Conservation (phyloP, 2,329 filamentous ascomycete species). For the Talaromyces funiculosus region DNA sequence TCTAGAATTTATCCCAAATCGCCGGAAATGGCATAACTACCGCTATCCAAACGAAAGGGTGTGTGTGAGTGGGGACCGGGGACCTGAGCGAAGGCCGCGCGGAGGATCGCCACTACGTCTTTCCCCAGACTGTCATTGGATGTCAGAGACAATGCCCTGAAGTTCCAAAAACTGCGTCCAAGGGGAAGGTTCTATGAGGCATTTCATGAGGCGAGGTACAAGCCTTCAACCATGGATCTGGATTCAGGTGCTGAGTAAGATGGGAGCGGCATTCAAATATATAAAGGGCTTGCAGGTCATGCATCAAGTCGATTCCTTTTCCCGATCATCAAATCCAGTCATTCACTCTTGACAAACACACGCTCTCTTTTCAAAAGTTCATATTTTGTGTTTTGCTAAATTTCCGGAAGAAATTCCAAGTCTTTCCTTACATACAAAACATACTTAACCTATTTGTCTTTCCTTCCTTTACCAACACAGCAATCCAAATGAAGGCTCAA, state of each 20-base stretch:
- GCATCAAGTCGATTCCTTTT: neutral
- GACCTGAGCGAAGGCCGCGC: constrained; percentile 3
- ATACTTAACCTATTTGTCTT: neutral
- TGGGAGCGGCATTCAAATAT: neutral
- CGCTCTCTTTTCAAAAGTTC: neutral
- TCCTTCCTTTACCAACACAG: neutral
- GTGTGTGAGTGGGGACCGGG: constrained; percentile 7
- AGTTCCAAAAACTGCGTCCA: neutral
- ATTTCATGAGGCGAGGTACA: neutral
- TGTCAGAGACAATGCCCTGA: neutral
- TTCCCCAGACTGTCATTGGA: neutral
- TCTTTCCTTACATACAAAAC: neutral
- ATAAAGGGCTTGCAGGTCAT: neutral
- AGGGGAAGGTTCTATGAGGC: neutral
- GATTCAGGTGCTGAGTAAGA: constrained; percentile 1
- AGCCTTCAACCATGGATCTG: neutral
- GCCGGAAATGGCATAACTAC: constrained; percentile 7
- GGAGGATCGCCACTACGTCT: constrained; percentile 4
- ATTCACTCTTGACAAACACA: constrained; percentile 1
- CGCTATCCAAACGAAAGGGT: neutral
- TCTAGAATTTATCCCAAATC: constrained; percentile 1
- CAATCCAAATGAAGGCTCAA: constrained; percentile 12
- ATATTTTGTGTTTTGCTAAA: neutral
- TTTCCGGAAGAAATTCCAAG: neutral
- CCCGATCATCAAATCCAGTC: neutral